phyloP scores from a whole-genome alignment of 148 eudicot species.

The Fagopyrum tataricum region DNA sequence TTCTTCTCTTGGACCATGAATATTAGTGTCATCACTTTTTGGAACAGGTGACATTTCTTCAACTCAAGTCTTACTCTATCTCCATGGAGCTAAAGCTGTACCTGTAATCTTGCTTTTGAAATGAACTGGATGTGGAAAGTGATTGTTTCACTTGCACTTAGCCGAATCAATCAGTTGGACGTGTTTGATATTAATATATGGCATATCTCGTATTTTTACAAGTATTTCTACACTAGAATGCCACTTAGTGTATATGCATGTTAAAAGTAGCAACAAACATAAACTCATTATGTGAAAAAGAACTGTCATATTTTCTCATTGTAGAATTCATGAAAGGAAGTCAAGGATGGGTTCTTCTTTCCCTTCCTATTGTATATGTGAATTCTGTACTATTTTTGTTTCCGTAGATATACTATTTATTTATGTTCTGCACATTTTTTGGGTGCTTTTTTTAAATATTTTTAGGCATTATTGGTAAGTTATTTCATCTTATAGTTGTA shows the following conservation, averaged over 20 bases:
- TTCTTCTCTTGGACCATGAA: background rate
- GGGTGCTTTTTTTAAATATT: background rate
- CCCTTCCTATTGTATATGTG: too few relatives aligned
- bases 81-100: background rate
- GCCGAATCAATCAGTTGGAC: background rate
- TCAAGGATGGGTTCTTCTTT: background rate
- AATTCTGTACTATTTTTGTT: too few relatives aligned
- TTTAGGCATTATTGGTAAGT: background rate
- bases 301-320: background rate
- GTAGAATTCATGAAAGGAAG: background rate
- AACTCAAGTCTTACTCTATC: background rate
- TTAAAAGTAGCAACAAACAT: background rate
- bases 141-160: background rate
- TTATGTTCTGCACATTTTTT: background rate
- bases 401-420: too few relatives aligned
- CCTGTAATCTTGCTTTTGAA: background rate
- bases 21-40: background rate
- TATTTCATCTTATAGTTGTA: background rate
- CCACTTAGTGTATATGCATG: background rate
- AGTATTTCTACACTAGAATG: background rate
- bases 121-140: background rate
- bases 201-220: background rate
- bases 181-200: background rate
- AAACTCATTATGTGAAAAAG: background rate
- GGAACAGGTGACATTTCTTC: background rate